These are phyloP conservation scores for Trichoderma oligosporum DNA, from an alignment of 2,329 filamentous ascomycete species.

Conservation along the genomic window DNA sequence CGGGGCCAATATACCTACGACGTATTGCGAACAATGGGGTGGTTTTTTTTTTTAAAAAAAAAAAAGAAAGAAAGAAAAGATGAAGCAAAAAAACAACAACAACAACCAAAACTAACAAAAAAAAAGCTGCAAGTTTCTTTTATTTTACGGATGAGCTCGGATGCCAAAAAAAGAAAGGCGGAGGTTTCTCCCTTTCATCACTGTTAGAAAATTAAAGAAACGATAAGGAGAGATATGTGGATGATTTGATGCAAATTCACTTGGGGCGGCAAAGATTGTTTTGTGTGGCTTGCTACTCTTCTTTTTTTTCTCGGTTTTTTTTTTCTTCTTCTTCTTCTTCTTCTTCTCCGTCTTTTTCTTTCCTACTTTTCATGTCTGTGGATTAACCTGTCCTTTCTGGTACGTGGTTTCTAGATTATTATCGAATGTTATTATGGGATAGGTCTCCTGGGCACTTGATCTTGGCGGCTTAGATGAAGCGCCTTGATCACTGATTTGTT, in stretches of 20 bases:
- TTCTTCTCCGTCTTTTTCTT: background rate
- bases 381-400: constrained; percentile 7
- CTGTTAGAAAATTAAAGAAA: background rate
- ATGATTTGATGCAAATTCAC: constrained; percentile 1
- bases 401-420: background rate
- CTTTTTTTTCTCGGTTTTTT: background rate
- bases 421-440: constrained; percentile 1
- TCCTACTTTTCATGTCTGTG: constrained; percentile 1
- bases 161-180: too few relatives aligned
- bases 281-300: background rate
- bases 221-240: background rate
- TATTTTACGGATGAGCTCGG: too few relatives aligned
- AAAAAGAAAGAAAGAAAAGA: background rate
- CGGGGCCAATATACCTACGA: background rate
- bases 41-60: too few relatives aligned
- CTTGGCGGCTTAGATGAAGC: background rate
- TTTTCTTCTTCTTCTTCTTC: background rate
- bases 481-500: constrained; percentile 1
- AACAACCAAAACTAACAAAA: too few relatives aligned
- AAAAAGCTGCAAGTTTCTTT: too few relatives aligned
- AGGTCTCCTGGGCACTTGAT: background rate
- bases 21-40: background rate
- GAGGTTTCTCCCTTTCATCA: too few relatives aligned
- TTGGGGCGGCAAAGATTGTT: constrained; percentile 11
- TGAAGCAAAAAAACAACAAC: too few relatives aligned